Percentiles rank a stretch among this genome's conserved stretches.
Conservation (phyloP, 805 yeast genomes). For the Helenozyma rhizophorensis region DNA sequence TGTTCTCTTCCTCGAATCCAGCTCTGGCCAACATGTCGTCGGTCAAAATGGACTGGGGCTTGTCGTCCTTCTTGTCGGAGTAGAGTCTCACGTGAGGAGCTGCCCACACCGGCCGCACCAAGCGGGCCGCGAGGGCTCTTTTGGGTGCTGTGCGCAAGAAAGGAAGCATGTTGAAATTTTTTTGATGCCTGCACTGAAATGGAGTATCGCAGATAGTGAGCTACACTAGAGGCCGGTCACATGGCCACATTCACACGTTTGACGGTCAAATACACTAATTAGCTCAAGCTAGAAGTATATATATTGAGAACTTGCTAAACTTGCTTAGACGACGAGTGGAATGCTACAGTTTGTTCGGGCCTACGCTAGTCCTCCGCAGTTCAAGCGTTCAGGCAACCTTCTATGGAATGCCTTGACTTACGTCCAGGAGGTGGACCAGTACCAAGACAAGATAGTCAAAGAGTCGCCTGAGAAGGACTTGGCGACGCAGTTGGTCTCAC, state of each 20-base stretch:
- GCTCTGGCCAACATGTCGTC: slow-evolving; percentile 82
- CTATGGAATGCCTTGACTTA: slow-evolving; percentile 20
- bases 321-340: too few species aligned
- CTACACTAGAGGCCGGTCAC: too few species aligned
- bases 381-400: slow-evolving; percentile 7
- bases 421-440: slow-evolving; percentile 25
- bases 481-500: slow-evolving; percentile 20
- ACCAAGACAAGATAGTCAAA: slow-evolving; percentile 17
- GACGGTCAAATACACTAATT: too few species aligned
- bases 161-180: slow-evolving; percentile 7
- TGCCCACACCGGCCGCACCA: slow-evolving; percentile 1
- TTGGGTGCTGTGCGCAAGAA: slow-evolving; percentile 8
- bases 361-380: slow-evolving; percentile 13
- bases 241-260: too few species aligned
- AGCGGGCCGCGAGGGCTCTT: slow-evolving; percentile 2
- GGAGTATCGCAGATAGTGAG: too few species aligned
- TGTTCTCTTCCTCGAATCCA: slow-evolving; percentile 57
- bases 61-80: slow-evolving; percentile 20
- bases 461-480: slow-evolving; percentile 18
- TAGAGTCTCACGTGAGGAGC: slow-evolving; percentile 7
- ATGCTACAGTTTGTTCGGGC: too few species aligned
- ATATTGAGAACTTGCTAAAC: too few species aligned
- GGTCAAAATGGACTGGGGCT: slow-evolving; percentile 54
- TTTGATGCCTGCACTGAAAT: too few species aligned
- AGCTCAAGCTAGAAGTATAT: too few species aligned